Evolutionary conservation across 208 protist species (phyloP), one percentile per base, ranked within the genome.

Genomic region (Leishmania aethiopica): DNA sequence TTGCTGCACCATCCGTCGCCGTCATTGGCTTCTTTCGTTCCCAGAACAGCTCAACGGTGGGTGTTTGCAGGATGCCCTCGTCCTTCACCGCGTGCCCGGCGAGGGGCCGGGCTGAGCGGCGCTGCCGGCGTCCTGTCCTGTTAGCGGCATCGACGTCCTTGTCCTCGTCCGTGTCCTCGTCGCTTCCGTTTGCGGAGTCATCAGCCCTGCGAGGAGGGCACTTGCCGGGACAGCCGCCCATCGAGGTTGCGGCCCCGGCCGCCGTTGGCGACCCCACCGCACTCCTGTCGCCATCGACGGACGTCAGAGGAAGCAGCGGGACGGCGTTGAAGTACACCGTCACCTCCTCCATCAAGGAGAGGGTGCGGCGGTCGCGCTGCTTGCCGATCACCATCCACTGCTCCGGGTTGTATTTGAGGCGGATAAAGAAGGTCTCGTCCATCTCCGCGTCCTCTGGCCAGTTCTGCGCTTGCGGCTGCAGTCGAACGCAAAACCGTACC

Each of bases 371-470:
- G 64, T 93, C 77, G 32, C 92, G 89, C 82, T 94, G 89, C 81
- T 92, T 93, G 42, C 94, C 94, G n/a, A 91, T 88, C 47, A 96
- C 88, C 86, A 95, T 90, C 93, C 94, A 97, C 84, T 91, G 81
- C 71, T 81, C 42, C n/a, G 92, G 80, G 79, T 95, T 89, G 70
- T 84, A 90, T 75, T 89, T 85, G 40, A 97, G 89, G 5, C 84
- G 77, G 37, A 97, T 89, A n/a, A 95, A 88, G 84, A 97, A 96
- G 69, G 92, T 90, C 80, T 95, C 89, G 78, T 94, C 89, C 55
- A 88, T 77, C 11, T 57, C 86, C 32, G 89, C 86, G 28, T 90
- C 91, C 77, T 95, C 91, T 7, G 94, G 92, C 92, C 92, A 96
- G 88, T 97, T 96, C 71, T 94, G 88, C 22, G 90, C 87, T 67